A percentile compares a stretch with the other conserved stretches of the same genome.
These are phyloP conservation scores for Amanita jacksonii DNA, from an alignment of 768 basidiomycete species.

Conservation along the genomic window DNA sequence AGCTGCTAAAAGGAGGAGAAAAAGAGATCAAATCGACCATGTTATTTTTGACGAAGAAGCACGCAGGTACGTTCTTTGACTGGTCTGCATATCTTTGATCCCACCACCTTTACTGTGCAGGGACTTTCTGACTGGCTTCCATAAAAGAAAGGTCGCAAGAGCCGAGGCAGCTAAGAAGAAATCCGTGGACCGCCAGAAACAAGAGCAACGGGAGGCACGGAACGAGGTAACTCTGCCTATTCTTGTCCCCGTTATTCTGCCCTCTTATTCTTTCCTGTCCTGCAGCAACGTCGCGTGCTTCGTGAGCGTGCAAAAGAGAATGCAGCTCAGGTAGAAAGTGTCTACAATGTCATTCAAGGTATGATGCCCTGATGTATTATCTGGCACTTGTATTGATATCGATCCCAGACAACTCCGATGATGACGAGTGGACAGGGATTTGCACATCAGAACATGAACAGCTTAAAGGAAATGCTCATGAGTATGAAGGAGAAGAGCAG, in stretches of 20 bases:
- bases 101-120: slow-evolving; percentile 29
- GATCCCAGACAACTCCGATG: slow-evolving; percentile 11
- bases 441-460: slow-evolving; percentile 19
- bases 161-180: slow-evolving; percentile 66
- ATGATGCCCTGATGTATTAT: background rate
- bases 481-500: slow-evolving; percentile 78
- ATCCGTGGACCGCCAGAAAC: slow-evolving; percentile 69
- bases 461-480: slow-evolving; percentile 43
- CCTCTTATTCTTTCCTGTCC: slow-evolving; percentile 8
- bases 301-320: slow-evolving; percentile 73
- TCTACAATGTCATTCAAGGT: slow-evolving; percentile 37
- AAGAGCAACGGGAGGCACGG: slow-evolving; percentile 62
- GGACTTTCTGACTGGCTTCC: slow-evolving; percentile 89
- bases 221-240: slow-evolving; percentile 59
- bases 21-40: slow-evolving; percentile 62
- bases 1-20: slow-evolving; percentile 59
- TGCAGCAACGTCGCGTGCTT: slow-evolving; percentile 68
- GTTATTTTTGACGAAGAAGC: slow-evolving; percentile 84
- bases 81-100: too few species aligned
- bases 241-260: slow-evolving; percentile 11
- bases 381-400: background rate
- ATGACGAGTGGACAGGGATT: slow-evolving; percentile 42
- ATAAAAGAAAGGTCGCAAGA: slow-evolving; percentile 83
- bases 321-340: slow-evolving; percentile 66
- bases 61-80: slow-evolving; percentile 43